Conservation (phyloP, 768 basidiomycete species). For the Mycena alexandri region DNA sequence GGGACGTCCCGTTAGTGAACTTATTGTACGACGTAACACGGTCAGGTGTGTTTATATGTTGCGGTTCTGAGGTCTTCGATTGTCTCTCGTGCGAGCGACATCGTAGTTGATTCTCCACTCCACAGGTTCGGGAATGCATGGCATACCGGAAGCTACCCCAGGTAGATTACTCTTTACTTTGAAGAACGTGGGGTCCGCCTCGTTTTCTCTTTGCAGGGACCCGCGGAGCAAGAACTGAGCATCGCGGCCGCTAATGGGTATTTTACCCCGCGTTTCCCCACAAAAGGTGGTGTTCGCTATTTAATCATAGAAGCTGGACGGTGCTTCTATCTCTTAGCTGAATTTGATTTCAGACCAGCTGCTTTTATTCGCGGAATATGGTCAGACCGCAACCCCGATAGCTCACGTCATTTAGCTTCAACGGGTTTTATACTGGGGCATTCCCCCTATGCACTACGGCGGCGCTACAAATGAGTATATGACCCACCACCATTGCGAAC, state of each 20-base stretch:
- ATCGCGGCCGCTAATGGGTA: conserved; percentile 24
- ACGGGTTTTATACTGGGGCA: neutral
- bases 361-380: conserved; percentile 25
- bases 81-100: conserved; percentile 32
- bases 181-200: neutral
- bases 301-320: conserved; percentile 31
- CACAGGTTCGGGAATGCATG: neutral
- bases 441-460: neutral
- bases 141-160: neutral
- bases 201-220: neutral
- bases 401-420: conserved; percentile 16
- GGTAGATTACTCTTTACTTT: neutral
- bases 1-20: neutral
- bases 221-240: conserved; percentile 3
- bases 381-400: conserved; percentile 8
- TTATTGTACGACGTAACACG: conserved; percentile 21
- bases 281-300: conserved; percentile 8
- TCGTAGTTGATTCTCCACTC: neutral
- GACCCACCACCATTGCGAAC: conserved; percentile 12
- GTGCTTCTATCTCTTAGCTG: conserved; percentile 14
- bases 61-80: conserved; percentile 27
- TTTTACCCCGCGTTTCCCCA: conserved; percentile 39
- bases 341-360: conserved; percentile 24
- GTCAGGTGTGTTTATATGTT: conserved; percentile 26
- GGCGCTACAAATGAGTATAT: conserved; percentile 1